Evolutionary conservation across 495 filamentous ascomycete genomes (phyloP).

Genomic region (Xylaria sp.): DNA sequence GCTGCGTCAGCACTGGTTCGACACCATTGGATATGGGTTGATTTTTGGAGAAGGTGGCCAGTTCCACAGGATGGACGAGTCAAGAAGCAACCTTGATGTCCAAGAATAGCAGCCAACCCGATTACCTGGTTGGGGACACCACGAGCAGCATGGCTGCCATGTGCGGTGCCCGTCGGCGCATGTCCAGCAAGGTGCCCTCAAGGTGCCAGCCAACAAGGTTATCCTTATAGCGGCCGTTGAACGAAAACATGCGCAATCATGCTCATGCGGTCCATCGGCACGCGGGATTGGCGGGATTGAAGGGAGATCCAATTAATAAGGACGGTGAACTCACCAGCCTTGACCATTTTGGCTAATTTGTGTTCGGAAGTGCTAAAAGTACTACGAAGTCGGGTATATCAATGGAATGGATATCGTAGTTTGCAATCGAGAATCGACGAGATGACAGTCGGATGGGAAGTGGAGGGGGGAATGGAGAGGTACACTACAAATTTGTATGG

Average conservation of each 20-base stretch:
- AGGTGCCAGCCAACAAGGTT: constrained; percentile 29
- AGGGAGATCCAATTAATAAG: constrained; percentile 34
- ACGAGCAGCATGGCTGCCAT: constrained; percentile 23
- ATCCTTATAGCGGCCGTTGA: constrained; percentile 26
- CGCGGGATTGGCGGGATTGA: constrained; percentile 37
- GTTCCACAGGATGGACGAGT: constrained; percentile 26
- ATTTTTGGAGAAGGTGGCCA: background rate
- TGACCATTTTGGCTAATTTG: constrained; percentile 78
- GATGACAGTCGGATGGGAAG: constrained; percentile 27
- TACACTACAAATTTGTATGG: constrained; percentile 41
- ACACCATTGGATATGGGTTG: background rate
- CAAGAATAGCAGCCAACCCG: constrained; percentile 20
- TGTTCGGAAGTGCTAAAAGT: constrained; percentile 26
- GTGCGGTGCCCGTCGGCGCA: constrained; percentile 19
- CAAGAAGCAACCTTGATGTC: constrained; percentile 28
- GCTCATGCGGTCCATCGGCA: constrained; percentile 45
- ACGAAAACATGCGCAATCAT: constrained; percentile 46
- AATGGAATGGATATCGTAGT: constrained; percentile 25
- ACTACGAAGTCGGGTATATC: constrained; percentile 21
- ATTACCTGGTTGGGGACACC: constrained; percentile 8
- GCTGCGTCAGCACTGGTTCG: constrained; percentile 42
- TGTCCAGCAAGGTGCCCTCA: constrained; percentile 42
- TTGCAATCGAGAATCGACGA: constrained; percentile 29
- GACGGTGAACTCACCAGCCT: constrained; percentile 76
- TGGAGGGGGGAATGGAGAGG: constrained; percentile 30